phyloP scores from a whole-genome alignment of 164 flowering plant genomes.

The Macadamia tetraphylla region DNA sequence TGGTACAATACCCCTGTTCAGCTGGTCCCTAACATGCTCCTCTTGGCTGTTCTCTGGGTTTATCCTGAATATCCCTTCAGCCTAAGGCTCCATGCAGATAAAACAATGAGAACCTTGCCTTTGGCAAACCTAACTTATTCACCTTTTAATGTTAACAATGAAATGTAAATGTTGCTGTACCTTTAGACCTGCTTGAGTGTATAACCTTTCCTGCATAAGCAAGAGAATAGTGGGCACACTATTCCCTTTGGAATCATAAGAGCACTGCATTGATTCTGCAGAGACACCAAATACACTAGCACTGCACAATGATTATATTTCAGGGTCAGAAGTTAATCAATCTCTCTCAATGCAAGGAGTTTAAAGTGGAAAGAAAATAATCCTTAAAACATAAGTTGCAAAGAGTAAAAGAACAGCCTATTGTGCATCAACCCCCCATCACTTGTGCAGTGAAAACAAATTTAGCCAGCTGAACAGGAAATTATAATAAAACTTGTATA shows the following conservation, averaged over 20 bases:
- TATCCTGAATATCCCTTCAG: slow-evolving; percentile 94
- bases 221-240: slow-evolving; percentile 89
- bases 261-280: slow-evolving; percentile 91
- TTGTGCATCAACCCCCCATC: no score
- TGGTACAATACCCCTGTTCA: slow-evolving; percentile 84
- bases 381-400: not conserved
- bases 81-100: slow-evolving; percentile 30
- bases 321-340: not conserved
- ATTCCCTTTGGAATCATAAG: slow-evolving; percentile 72
- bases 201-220: slow-evolving; percentile 81
- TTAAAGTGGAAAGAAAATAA: no score
- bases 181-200: slow-evolving; percentile 85
- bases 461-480: not conserved
- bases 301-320: slow-evolving; percentile 33
- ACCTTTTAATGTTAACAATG: not conserved
- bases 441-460: no score
- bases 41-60: slow-evolving; percentile 95
- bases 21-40: slow-evolving; percentile 78
- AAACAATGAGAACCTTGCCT: not conserved
- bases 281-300: slow-evolving; percentile 94
- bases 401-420: no score
- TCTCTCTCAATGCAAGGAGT: not conserved
- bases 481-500: not conserved
- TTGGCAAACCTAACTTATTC: no score
- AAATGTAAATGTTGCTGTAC: slow-evolving; percentile 21